A percentile compares a stretch with the other conserved stretches of the same genome.
Evolutionary conservation across 768 basidiomycete species (phyloP).

Genomic region (Leccinellum luteum): DNA sequence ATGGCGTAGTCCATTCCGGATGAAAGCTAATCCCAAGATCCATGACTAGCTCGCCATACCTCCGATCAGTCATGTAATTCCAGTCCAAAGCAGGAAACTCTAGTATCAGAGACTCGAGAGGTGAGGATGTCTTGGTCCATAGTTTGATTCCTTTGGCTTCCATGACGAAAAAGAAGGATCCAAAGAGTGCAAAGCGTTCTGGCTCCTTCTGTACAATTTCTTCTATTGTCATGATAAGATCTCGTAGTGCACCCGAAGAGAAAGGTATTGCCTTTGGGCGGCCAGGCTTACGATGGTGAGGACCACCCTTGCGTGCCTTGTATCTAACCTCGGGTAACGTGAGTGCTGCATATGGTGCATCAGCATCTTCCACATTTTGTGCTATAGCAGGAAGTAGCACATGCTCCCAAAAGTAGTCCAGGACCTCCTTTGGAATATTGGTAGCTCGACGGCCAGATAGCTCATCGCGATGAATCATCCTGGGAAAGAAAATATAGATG

Average conservation of each 20-base stretch:
- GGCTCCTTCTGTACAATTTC: neutral
- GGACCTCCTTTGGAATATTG: conserved; percentile 7
- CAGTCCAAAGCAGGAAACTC: too few species aligned
- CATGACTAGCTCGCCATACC: too few species aligned
- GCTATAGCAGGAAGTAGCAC: conserved; percentile 10
- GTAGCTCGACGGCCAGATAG: neutral
- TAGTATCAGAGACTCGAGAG: too few species aligned
- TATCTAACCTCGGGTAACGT: conserved; percentile 1
- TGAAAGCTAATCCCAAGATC: too few species aligned
- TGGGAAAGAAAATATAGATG: conserved; percentile 10
- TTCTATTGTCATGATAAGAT: conserved; percentile 5
- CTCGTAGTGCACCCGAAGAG: too few species aligned
- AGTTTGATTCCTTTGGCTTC: neutral
- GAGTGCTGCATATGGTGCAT: too few species aligned
- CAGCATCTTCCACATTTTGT: neutral
- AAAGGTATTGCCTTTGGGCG: too few species aligned
- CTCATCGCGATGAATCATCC: conserved; percentile 13
- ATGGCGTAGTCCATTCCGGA: too few species aligned
- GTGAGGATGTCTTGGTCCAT: too few species aligned
- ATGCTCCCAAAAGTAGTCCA: conserved; percentile 6
- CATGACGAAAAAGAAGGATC: neutral
- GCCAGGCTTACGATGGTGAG: neutral
- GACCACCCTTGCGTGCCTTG: conserved; percentile 1
- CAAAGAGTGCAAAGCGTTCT: neutral
- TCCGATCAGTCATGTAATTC: too few species aligned